Conservation (phyloP, 208 protist species). For the Naegleria lovaniensis region DNA sequence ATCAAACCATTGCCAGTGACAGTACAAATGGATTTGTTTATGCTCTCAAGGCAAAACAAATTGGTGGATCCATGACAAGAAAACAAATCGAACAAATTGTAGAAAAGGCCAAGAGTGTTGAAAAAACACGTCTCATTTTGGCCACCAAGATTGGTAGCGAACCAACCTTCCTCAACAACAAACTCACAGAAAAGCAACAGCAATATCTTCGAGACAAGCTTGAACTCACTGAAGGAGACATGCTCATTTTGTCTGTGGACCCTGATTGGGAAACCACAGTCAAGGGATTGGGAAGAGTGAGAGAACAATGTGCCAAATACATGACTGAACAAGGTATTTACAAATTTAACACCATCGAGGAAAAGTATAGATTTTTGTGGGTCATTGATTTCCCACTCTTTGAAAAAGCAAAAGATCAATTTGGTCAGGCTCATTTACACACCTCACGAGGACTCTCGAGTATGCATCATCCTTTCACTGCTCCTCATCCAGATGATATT, state of each 20-base stretch:
- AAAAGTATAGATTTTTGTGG: constrained; percentile 53
- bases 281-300: background rate
- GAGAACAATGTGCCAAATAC: background rate
- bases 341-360: constrained; percentile 28
- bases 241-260: background rate
- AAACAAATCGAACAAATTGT: background rate
- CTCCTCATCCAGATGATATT: constrained; percentile 56
- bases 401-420: constrained; percentile 37
- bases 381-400: constrained; percentile 65
- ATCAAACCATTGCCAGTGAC: background rate
- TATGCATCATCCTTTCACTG: constrained; percentile 71
- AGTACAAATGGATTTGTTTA: background rate
- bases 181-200: background rate
- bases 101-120: background rate
- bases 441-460: constrained; percentile 29
- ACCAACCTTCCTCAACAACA: background rate
- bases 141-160: background rate
- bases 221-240: background rate
- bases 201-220: background rate
- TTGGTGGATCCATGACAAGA: background rate
- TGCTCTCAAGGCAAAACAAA: background rate
- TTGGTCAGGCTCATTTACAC: background rate
- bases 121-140: background rate
- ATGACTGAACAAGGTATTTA: background rate
- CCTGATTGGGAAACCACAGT: background rate